These are phyloP conservation scores for Vigna radiata DNA, from an alignment of 306 rosid genomes.

Conservation along the genomic window DNA sequence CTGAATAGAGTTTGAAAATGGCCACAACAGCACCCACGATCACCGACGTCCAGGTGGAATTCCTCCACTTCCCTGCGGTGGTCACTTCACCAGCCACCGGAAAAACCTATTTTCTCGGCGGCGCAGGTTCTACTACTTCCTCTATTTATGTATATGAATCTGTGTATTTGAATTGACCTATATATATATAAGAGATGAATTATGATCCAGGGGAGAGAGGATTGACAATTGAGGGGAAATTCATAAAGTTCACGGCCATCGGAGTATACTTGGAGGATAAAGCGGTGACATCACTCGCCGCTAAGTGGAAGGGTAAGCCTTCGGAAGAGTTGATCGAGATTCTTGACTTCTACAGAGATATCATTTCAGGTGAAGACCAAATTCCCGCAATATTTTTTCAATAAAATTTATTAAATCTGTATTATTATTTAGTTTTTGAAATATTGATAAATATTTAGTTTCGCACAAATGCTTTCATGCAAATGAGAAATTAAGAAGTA, in stretches of 20 bases:
- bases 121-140: neutral
- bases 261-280: conserved; percentile 78
- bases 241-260: conserved; percentile 81
- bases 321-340: conserved; percentile 55
- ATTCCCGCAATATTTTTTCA: no score
- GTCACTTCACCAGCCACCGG: conserved; percentile 29
- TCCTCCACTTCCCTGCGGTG: conserved; percentile 41
- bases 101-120: conserved; percentile 50
- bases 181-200: neutral
- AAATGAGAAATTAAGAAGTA: no score
- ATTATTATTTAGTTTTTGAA: no score
- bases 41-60: conserved; percentile 41
- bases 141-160: no score
- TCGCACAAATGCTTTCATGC: no score
- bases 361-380: conserved; percentile 51
- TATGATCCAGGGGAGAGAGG: conserved; percentile 65
- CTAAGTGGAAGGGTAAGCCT: conserved; percentile 73
- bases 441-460: no score
- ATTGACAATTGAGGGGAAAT: conserved; percentile 64
- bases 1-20: conserved; percentile 17
- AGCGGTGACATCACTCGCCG: conserved; percentile 63
- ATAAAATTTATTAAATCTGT: no score
- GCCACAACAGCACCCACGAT: conserved; percentile 34
- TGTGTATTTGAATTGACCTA: no score
- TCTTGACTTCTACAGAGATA: conserved; percentile 69